Conservation (phyloP, 768 basidiomycete species). For the Leccinum longicurvipes region DNA sequence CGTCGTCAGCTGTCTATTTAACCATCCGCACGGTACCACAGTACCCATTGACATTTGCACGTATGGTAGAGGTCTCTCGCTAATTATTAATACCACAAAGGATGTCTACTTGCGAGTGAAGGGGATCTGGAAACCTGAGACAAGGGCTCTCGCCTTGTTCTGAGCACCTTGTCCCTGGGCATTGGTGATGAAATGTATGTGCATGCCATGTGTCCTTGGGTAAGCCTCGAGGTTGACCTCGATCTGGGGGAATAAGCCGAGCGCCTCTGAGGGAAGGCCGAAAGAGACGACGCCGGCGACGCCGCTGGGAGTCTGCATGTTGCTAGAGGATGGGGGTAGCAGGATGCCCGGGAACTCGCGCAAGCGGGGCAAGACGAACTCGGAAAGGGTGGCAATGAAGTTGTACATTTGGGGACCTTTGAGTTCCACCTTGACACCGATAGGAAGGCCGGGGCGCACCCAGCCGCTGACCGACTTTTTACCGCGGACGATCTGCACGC, state of each 20-base stretch:
- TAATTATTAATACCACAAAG: conserved; percentile 25
- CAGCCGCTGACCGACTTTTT: conserved; percentile 73
- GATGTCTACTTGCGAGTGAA: conserved; percentile 51
- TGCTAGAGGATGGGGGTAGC: conserved; percentile 72
- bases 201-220: conserved; percentile 83
- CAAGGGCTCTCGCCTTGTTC: conserved; percentile 77
- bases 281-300: conserved; percentile 88
- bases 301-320: conserved; percentile 66
- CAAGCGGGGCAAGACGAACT: conserved; percentile 93
- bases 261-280: conserved; percentile 78
- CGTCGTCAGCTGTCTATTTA: conserved; percentile 15
- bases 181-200: conserved; percentile 91
- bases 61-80: conserved; percentile 19
- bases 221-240: conserved; percentile 93
- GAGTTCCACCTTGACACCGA: conserved; percentile 88
- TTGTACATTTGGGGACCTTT: conserved; percentile 93
- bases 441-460: conserved; percentile 78
- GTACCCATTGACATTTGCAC: conserved; percentile 28
- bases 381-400: conserved; percentile 81
- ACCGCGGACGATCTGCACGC: conserved; percentile 75
- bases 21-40: conserved; percentile 13
- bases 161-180: conserved; percentile 87
- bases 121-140: conserved; percentile 92
- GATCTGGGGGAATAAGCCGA: conserved; percentile 93
- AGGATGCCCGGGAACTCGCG: conserved; percentile 85